phyloP scores from a whole-genome alignment of 2,329 filamentous ascomycete genomes.

The Coniochaeta prunicola region DNA sequence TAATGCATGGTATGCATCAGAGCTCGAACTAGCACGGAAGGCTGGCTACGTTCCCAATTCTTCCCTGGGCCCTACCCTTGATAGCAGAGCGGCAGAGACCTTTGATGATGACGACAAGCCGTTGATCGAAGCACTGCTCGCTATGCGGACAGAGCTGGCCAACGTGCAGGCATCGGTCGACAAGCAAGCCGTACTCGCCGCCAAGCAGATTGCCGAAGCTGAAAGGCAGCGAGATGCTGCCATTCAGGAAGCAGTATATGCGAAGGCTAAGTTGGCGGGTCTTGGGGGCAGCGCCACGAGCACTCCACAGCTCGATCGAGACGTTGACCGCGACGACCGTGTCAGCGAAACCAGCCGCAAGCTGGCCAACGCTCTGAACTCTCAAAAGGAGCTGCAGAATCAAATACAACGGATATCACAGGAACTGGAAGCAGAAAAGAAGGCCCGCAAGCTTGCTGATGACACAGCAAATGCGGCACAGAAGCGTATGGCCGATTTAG shows the following conservation, averaged over 20 bases:
- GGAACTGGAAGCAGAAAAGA: slow-evolving; percentile 76
- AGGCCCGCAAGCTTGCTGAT: slow-evolving; percentile 76
- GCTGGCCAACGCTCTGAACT: slow-evolving; percentile 70
- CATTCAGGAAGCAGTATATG: slow-evolving; percentile 91
- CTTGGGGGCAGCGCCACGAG: slow-evolving; percentile 57
- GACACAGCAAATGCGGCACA: slow-evolving; percentile 79
- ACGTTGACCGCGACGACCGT: slow-evolving; percentile 57
- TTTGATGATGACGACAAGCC: slow-evolving; percentile 91
- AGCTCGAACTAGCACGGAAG: slow-evolving; percentile 85
- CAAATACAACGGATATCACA: slow-evolving; percentile 60
- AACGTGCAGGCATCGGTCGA: slow-evolving; percentile 89
- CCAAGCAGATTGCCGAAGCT: slow-evolving; percentile 84
- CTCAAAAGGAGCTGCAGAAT: slow-evolving; percentile 75
- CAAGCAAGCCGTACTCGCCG: slow-evolving; percentile 76
- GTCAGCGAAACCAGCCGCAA: slow-evolving; percentile 71
- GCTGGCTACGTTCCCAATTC: slow-evolving; percentile 74
- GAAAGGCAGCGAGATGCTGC: slow-evolving; percentile 92
- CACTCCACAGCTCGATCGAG: slow-evolving; percentile 51
- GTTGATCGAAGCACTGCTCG: slow-evolving; percentile 82
- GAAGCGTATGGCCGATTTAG: slow-evolving; percentile 75
- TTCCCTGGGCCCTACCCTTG: slow-evolving; percentile 64
- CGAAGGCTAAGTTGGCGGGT: slow-evolving; percentile 85
- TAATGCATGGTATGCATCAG: slow-evolving; percentile 96
- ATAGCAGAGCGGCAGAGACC: slow-evolving; percentile 67
- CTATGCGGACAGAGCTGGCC: slow-evolving; percentile 82